A percentile compares a stretch with the other conserved stretches of the same genome.
These are phyloP conservation scores for Pseudomicrostroma phylloplanum DNA, from an alignment of 1,284 basidiomycete genomes.

Conservation along the genomic window DNA sequence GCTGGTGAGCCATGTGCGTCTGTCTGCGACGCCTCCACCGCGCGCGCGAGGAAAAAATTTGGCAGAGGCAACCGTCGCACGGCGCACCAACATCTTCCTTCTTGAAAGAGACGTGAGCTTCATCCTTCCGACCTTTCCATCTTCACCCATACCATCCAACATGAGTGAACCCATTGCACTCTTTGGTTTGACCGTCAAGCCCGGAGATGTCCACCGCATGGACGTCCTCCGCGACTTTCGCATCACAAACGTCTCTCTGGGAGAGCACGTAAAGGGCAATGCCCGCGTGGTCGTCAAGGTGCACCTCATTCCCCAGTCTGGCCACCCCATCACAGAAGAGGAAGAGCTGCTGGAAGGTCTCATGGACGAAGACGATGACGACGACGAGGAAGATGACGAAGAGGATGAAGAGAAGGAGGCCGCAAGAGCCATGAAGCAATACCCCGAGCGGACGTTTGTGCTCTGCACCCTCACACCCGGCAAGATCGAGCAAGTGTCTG, in stretches of 20 bases:
- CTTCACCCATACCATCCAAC: background rate
- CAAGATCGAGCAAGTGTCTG: conserved; percentile 64
- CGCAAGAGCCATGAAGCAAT: conserved; percentile 2
- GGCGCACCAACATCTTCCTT: background rate
- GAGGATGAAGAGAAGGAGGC: conserved; percentile 54
- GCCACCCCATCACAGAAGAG: conserved; percentile 56
- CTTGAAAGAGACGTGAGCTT: background rate
- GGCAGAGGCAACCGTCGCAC: background rate
- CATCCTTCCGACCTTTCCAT: background rate
- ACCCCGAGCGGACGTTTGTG: conserved; percentile 22
- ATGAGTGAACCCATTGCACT: background rate
- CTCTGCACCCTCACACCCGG: conserved; percentile 56
- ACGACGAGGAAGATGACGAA: conserved; percentile 57
- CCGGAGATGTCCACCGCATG: conserved; percentile 55
- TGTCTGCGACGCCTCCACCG: too few species aligned
- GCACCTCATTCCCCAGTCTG: conserved; percentile 23
- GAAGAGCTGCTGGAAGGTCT: conserved; percentile 9
- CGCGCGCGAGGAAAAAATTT: background rate
- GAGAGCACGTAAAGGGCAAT: conserved; percentile 61
- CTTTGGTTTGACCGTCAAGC: conserved; percentile 4
- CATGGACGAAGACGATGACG: conserved; percentile 54
- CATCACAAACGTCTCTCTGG: conserved; percentile 77
- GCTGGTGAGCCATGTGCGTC: too few species aligned
- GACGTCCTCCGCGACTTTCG: conserved; percentile 66
- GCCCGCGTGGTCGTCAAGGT: conserved; percentile 75